A percentile compares a stretch with the other conserved stretches of the same genome.
phyloP scores from a whole-genome alignment of 352 stramenopile species.

The Phytophthora fragariaefolia region DNA sequence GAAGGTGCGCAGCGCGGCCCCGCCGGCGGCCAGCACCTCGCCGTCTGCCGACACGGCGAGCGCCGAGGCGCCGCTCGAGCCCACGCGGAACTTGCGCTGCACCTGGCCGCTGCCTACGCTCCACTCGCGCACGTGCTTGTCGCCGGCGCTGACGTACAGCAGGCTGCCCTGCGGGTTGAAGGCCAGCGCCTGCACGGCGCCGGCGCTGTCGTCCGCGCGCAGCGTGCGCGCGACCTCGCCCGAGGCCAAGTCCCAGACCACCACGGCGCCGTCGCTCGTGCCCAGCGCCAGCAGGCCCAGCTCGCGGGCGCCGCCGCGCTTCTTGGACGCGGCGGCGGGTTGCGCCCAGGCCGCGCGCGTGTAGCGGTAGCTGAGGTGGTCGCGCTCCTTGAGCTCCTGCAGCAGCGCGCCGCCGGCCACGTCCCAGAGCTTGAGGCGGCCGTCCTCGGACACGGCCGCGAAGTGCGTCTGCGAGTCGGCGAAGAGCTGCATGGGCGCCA shows the following conservation, averaged over 20 bases:
- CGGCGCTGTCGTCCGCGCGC: conserved; percentile 46
- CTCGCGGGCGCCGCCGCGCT: conserved; percentile 48
- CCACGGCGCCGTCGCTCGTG: conserved; percentile 66
- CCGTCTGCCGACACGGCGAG: conserved; percentile 70
- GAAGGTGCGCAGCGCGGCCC: conserved; percentile 73
- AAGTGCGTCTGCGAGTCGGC: conserved; percentile 79
- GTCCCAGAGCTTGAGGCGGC: conserved; percentile 86
- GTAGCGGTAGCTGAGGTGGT: conserved; percentile 88
- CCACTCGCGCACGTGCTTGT: conserved; percentile 86
- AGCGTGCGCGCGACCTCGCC: conserved; percentile 73
- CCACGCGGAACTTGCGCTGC: conserved; percentile 71
- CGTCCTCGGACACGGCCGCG: conserved; percentile 81
- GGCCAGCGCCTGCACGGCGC: conserved; percentile 65
- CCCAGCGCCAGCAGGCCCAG: conserved; percentile 75
- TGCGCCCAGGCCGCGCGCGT: conserved; percentile 77
- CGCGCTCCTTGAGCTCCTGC: conserved; percentile 82
- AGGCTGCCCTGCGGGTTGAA: conserved; percentile 77
- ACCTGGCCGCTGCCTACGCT: conserved; percentile 60
- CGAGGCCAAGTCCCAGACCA: conserved; percentile 80
- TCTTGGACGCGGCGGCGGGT: conserved; percentile 29
- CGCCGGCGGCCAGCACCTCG: conserved; percentile 69
- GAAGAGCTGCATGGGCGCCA: conserved; percentile 70
- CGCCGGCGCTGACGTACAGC: conserved; percentile 71
- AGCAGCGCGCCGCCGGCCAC: conserved; percentile 66
- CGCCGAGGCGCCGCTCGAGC: conserved; percentile 61